Percentiles rank a stretch among this genome's conserved stretches.
Evolutionary conservation across 2,329 filamentous ascomycete species (phyloP).

Genomic region (Emmonsia crescens): DNA sequence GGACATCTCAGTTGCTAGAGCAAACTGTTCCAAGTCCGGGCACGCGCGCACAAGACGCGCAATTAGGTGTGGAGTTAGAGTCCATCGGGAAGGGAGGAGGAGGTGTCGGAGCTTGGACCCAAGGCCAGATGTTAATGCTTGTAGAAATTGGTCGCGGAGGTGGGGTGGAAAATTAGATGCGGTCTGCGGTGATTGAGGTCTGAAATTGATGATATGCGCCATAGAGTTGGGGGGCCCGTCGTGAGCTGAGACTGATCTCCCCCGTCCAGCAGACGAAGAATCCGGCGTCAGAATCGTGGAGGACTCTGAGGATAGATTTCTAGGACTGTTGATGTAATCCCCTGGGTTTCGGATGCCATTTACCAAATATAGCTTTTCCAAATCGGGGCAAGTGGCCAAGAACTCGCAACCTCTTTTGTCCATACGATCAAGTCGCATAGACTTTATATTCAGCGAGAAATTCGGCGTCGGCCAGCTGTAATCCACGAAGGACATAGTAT

Average conservation of each 20-base stretch:
- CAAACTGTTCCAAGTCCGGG: conserved; percentile 50
- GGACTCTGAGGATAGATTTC: conserved; percentile 7
- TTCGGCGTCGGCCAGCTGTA: conserved; percentile 39
- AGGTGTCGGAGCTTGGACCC: conserved; percentile 44
- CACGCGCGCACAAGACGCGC: conserved; percentile 43
- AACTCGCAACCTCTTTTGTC: conserved; percentile 37
- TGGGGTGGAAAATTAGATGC: conserved; percentile 19
- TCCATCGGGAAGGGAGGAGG: conserved; percentile 47
- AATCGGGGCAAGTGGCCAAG: conserved; percentile 30
- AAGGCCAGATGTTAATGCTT: conserved; percentile 41
- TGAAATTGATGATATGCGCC: conserved; percentile 4
- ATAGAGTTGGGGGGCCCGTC: neutral
- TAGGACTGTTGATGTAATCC: conserved; percentile 24
- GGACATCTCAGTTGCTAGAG: conserved; percentile 37
- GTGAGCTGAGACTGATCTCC: neutral
- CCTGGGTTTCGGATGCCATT: conserved; percentile 24
- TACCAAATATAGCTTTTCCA: conserved; percentile 46
- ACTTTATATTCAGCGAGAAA: conserved; percentile 33
- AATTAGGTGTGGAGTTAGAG: conserved; percentile 39
- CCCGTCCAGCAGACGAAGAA: neutral
- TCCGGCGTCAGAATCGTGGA: neutral
- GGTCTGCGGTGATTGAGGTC: conserved; percentile 17
- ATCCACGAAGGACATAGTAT: conserved; percentile 43
- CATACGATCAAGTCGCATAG: conserved; percentile 39
- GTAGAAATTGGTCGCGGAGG: conserved; percentile 39